Evolutionary conservation across 371 early-diverging fungal genomes (phyloP).

Genomic region (Mortierella sp.): DNA sequence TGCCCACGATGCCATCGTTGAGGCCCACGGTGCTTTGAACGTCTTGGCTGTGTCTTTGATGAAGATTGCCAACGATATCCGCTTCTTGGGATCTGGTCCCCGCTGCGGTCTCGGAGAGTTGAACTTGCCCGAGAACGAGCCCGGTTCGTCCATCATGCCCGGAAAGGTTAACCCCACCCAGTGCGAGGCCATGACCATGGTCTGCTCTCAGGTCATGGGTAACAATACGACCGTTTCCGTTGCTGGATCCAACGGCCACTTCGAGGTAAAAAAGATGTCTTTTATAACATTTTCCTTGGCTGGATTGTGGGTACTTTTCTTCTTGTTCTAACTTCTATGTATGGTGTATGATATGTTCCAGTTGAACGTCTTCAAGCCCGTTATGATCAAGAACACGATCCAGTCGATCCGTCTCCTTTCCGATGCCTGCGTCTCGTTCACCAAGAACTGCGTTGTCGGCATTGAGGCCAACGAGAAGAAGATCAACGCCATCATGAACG

Average conservation of each 20-base stretch:
- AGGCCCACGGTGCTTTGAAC: constrained; percentile 93
- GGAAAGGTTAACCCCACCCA: constrained; percentile 98
- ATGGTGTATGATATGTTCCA: constrained; percentile 22
- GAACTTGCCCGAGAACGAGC: constrained; percentile 95
- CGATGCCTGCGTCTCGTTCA: constrained; percentile 89
- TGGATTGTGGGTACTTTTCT: neutral
- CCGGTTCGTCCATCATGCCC: constrained; percentile 98
- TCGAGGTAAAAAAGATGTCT: constrained; percentile 69
- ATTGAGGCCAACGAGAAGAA: constrained; percentile 90
- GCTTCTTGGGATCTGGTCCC: constrained; percentile 90
- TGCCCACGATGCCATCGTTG: constrained; percentile 96
- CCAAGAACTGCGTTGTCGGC: constrained; percentile 91
- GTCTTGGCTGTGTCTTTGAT: constrained; percentile 93
- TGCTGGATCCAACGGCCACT: constrained; percentile 95
- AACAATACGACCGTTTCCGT: constrained; percentile 92
- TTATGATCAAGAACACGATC: constrained; percentile 93
- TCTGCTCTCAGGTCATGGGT: constrained; percentile 97
- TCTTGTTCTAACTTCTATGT: neutral
- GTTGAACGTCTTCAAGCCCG: constrained; percentile 98
- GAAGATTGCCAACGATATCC: constrained; percentile 98
- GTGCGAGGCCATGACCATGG: constrained; percentile 98
- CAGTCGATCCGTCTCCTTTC: constrained; percentile 88
- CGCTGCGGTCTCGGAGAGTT: constrained; percentile 97
- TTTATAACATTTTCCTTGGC: no score
- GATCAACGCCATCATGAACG: constrained; percentile 87